phyloP scores from a whole-genome alignment of 2,329 filamentous ascomycete species.

The Botrytis porri region DNA sequence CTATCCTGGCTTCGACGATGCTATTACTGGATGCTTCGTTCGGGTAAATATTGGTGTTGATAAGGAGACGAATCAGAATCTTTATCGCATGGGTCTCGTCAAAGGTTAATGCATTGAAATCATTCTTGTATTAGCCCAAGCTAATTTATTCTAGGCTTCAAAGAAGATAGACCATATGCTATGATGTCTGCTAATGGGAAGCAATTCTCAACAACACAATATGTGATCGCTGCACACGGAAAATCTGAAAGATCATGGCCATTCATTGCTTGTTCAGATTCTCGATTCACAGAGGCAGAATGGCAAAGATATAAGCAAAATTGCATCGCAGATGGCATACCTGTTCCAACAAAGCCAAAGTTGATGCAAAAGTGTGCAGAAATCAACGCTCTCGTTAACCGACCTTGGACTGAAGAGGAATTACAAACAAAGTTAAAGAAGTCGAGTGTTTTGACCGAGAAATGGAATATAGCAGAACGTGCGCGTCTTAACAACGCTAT shows the following conservation, averaged over 20 bases:
- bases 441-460: constrained; percentile 64
- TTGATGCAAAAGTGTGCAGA: constrained; percentile 72
- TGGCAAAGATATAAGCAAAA: constrained; percentile 77
- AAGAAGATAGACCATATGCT: constrained; percentile 76
- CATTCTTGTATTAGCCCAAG: constrained; percentile 6
- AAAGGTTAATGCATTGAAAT: constrained; percentile 57
- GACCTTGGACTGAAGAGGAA: constrained; percentile 78
- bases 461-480: constrained; percentile 65
- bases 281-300: constrained; percentile 77
- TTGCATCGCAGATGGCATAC: constrained; percentile 67
- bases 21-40: constrained; percentile 79
- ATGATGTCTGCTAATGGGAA: constrained; percentile 73
- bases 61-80: constrained; percentile 65
- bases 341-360: constrained; percentile 68
- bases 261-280: constrained; percentile 87
- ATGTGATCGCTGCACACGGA: constrained; percentile 77
- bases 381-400: constrained; percentile 75
- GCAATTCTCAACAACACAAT: constrained; percentile 79
- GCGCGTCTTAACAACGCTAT: constrained; percentile 63
- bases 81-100: constrained; percentile 86
- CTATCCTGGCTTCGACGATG: constrained; percentile 81
- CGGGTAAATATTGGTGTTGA: constrained; percentile 82
- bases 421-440: constrained; percentile 75
- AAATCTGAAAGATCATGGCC: constrained; percentile 82
- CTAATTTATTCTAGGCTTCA: constrained; percentile 59